A percentile compares a stretch with the other conserved stretches of the same genome.
phyloP scores from a whole-genome alignment of 768 basidiomycete genomes.

The Mrakia blollopis region DNA sequence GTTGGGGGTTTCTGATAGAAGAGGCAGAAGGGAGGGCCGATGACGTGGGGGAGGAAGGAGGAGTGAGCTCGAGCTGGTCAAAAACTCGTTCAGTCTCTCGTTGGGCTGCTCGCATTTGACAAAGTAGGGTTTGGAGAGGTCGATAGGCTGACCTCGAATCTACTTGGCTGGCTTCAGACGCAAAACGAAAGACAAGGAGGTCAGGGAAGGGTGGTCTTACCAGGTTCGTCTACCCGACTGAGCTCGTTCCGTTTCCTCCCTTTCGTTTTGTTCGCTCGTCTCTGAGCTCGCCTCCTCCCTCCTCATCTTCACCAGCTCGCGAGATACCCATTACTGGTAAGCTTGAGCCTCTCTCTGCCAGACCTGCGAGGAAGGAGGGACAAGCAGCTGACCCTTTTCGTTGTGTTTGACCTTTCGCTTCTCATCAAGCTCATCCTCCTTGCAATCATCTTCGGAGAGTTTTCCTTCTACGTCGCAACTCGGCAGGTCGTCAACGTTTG shows the following conservation, averaged over 20 bases:
- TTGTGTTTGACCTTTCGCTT: not conserved
- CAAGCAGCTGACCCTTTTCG: too few relatives aligned
- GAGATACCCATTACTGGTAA: conserved; percentile 20
- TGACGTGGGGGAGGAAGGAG: conserved; percentile 6
- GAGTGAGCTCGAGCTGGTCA: not conserved
- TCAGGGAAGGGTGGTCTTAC: conserved; percentile 37
- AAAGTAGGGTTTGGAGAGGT: too few relatives aligned
- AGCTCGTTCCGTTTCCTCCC: not conserved
- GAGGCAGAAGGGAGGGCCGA: not conserved
- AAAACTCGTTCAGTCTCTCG: conserved; percentile 36
- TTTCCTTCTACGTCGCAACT: conserved; percentile 69
- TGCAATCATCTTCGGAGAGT: conserved; percentile 73
- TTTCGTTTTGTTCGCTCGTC: not conserved
- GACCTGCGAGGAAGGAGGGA: not conserved
- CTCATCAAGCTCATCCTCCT: conserved; percentile 66
- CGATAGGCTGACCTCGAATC: not conserved
- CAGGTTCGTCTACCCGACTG: conserved; percentile 31
- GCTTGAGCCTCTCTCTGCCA: not conserved
- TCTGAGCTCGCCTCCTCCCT: conserved; percentile 30
- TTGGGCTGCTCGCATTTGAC: conserved; percentile 49
- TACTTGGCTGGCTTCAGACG: conserved; percentile 54
- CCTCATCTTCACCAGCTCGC: conserved; percentile 71
- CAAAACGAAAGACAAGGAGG: conserved; percentile 51
- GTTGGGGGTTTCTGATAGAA: too few relatives aligned
- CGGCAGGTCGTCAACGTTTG: conserved; percentile 90